These are phyloP conservation scores for Dryadomyces sulphureus DNA, from an alignment of 2,329 filamentous ascomycete genomes.

Conservation along the genomic window DNA sequence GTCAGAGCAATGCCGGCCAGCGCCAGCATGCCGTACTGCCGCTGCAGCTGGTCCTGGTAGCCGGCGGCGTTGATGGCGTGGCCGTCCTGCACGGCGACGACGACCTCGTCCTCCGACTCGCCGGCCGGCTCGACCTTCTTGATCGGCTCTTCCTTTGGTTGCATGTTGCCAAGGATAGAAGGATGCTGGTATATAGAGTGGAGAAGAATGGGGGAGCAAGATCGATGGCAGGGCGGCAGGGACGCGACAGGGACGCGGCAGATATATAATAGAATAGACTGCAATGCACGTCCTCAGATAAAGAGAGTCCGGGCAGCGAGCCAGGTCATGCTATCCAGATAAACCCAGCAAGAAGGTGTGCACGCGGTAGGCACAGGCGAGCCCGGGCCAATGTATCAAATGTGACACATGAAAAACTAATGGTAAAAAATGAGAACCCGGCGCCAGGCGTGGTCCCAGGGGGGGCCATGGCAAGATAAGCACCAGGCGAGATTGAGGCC, in stretches of 20 bases:
- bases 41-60: constrained; percentile 45
- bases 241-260: not conserved
- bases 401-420: not conserved
- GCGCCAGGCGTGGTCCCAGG: no score
- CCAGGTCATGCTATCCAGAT: not conserved
- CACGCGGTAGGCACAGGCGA: not conserved
- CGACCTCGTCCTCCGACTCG: constrained; percentile 16
- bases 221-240: not conserved
- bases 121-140: constrained; percentile 7
- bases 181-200: not conserved
- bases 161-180: not conserved
- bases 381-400: no score
- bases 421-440: no score
- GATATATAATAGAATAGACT: not conserved
- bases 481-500: no score
- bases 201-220: not conserved
- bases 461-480: no score
- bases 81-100: constrained; percentile 21
- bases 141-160: constrained; percentile 4
- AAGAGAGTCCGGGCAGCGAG: not conserved
- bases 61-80: constrained; percentile 47
- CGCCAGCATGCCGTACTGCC: constrained; percentile 45
- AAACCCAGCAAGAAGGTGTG: not conserved
- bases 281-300: not conserved
- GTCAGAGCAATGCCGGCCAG: constrained; percentile 46